These are phyloP conservation scores for Trichomonas vaginalis DNA, from an alignment of 208 protist species.

Conservation along the genomic window DNA sequence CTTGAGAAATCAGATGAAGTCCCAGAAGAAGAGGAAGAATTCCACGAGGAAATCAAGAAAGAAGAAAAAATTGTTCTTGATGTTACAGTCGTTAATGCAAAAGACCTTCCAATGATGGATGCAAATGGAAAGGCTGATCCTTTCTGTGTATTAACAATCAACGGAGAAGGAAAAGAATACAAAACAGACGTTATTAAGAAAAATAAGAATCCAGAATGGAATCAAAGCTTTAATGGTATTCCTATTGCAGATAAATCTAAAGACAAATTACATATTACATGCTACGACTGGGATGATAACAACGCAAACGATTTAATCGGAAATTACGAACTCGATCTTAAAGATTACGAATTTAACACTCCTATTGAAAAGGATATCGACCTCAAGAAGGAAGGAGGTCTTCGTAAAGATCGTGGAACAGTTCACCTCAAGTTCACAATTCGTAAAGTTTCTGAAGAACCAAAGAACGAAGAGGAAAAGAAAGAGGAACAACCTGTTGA, in stretches of 20 bases:
- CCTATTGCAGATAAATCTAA: neutral
- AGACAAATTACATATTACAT: neutral
- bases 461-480: neutral
- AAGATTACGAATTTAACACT: neutral
- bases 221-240: neutral
- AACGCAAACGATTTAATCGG: neutral
- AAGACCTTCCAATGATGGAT: neutral
- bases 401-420: neutral
- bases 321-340: neutral
- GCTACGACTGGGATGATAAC: neutral
- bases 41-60: too few species aligned
- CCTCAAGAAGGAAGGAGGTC: neutral
- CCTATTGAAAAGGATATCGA: neutral
- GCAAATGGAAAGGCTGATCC: neutral
- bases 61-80: neutral
- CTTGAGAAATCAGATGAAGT: too few species aligned
- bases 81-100: neutral
- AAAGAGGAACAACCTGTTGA: too few species aligned
- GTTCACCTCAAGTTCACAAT: neutral
- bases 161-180: neutral
- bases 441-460: neutral
- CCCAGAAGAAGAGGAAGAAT: too few species aligned
- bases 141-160: neutral
- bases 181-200: neutral
- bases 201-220: neutral